Conservation (phyloP, 1,284 basidiomycete species). For the Leccinum fuscescens region DNA sequence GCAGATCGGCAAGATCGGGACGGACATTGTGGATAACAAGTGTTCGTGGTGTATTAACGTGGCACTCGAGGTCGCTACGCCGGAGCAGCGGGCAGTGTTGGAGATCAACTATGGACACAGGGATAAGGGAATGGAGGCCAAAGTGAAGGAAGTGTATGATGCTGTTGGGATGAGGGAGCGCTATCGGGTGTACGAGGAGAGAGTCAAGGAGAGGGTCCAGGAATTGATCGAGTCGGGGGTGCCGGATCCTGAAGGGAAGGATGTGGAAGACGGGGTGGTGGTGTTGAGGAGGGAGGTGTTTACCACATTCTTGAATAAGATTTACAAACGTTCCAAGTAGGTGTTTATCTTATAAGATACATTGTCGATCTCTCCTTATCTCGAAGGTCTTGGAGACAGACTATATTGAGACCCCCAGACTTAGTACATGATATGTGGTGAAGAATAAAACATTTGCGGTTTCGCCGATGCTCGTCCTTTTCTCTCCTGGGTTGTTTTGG, state of each 20-base stretch:
- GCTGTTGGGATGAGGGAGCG: constrained; percentile 59
- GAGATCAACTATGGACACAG: constrained; percentile 90
- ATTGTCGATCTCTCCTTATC: not conserved
- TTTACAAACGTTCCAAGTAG: constrained; percentile 17
- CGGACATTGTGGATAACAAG: constrained; percentile 98
- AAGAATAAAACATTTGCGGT: no score
- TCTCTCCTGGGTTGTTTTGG: no score
- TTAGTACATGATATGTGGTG: no score
- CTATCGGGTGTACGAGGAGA: constrained; percentile 70
- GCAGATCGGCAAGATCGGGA: constrained; percentile 95
- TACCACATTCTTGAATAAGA: constrained; percentile 32
- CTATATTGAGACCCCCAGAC: no score
- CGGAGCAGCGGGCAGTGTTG: constrained; percentile 56
- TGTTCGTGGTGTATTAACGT: constrained; percentile 97
- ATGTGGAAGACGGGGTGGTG: constrained; percentile 23
- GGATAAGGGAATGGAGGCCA: constrained; percentile 50
- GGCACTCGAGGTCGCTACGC: constrained; percentile 67
- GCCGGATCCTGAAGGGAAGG: constrained; percentile 42
- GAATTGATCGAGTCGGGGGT: constrained; percentile 54
- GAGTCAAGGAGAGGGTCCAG: constrained; percentile 57
- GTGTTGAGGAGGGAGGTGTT: constrained; percentile 46
- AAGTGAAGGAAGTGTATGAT: constrained; percentile 69
- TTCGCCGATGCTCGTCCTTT: no score
- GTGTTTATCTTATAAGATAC: not conserved
- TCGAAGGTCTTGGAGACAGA: not conserved